Evolutionary conservation across 345 rosid genomes (phyloP).

Genomic region (Nephelium lappaceum): DNA sequence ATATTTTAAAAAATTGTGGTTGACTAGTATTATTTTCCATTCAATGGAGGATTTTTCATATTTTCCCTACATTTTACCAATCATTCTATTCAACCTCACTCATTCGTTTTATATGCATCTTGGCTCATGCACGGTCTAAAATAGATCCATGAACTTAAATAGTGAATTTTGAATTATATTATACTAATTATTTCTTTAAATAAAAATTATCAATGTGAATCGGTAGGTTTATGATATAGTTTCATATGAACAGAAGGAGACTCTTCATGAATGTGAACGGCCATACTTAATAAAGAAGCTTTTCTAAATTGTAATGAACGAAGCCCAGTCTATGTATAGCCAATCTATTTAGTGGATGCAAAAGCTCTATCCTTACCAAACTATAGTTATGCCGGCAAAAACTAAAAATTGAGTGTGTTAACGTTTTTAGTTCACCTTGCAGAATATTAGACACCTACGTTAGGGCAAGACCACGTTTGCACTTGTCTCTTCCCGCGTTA

Average conservation of each 20-base stretch:
- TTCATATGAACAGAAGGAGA: background rate
- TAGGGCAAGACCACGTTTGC: background rate
- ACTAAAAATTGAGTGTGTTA: background rate
- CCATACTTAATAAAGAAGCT: background rate
- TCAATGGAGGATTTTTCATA: no score
- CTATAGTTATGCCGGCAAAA: background rate
- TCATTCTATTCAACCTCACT: no score
- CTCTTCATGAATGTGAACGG: background rate
- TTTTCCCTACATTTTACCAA: no score
- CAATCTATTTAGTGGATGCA: background rate
- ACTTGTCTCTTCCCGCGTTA: background rate
- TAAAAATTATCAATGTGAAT: no score
- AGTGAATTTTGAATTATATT: no score
- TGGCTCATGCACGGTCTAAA: no score
- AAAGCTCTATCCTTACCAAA: background rate
- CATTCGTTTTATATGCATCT: no score
- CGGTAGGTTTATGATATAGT: no score
- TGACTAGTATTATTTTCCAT: no score
- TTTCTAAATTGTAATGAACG: background rate
- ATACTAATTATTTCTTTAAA: no score
- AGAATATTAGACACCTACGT: background rate
- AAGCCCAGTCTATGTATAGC: background rate
- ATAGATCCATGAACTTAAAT: no score
- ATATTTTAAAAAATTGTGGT: no score
- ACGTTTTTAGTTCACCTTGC: background rate